These are phyloP conservation scores for Rhipidocladum racemiflorum DNA, from an alignment of 176 grass and related monocot species.

Conservation along the genomic window DNA sequence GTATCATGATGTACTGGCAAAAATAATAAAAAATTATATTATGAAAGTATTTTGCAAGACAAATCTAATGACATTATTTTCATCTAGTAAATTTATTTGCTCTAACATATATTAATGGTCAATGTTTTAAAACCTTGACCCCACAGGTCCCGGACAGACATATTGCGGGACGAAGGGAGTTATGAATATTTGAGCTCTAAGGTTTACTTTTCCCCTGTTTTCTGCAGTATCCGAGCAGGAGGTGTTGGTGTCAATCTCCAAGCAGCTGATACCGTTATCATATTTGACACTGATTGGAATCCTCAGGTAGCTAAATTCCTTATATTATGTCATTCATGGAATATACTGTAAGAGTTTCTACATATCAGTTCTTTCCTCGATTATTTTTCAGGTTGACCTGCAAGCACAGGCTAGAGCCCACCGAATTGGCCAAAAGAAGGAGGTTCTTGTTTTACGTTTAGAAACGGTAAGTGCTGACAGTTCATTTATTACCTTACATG, in stretches of 20 bases:
- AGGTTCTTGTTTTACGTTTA: constrained; percentile 97
- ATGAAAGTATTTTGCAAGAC: background rate
- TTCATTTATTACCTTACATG: constrained; percentile 14
- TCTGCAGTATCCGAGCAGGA: constrained; percentile 89
- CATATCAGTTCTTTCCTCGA: constrained; percentile 2
- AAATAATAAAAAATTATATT: too few species aligned
- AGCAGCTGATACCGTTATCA: constrained; percentile 99
- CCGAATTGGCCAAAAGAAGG: constrained; percentile 98
- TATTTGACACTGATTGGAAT: constrained; percentile 99
- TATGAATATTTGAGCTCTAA: constrained; percentile 30
- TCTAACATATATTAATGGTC: background rate
- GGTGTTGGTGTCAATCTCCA: constrained; percentile 98
- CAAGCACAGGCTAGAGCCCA: constrained; percentile 99
- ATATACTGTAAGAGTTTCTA: background rate
- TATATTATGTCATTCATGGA: constrained; percentile 15
- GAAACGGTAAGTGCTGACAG: constrained; percentile 68
- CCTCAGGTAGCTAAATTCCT: constrained; percentile 73
- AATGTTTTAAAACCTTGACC: background rate
- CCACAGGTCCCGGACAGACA: background rate
- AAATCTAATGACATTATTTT: background rate
- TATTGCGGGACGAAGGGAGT: background rate
- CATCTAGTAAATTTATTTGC: background rate
- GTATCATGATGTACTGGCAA: too few species aligned
- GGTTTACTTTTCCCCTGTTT: constrained; percentile 17
- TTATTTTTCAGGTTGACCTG: constrained; percentile 76